A percentile compares a stretch with the other conserved stretches of the same genome.
Evolutionary conservation across 495 filamentous ascomycete species (phyloP).

Genomic region (Cetradonia linearis): DNA sequence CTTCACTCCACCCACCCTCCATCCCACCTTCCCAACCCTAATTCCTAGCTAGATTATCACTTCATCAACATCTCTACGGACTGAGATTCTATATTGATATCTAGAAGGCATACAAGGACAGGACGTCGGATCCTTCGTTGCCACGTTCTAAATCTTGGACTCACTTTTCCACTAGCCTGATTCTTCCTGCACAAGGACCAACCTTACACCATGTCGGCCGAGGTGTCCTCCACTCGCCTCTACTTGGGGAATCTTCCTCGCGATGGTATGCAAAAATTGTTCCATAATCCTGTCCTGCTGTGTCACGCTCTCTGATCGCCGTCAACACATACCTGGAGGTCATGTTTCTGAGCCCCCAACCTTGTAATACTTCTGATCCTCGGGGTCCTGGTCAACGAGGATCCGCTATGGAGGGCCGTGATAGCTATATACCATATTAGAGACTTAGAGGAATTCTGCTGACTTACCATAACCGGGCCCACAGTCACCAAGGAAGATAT

Average conservation of each 20-base stretch:
- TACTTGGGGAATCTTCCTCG: conserved; percentile 97
- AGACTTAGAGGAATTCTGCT: conserved; percentile 25
- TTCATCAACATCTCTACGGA: background rate
- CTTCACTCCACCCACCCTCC: background rate
- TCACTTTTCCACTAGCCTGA: conserved; percentile 4
- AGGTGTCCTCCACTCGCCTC: conserved; percentile 85
- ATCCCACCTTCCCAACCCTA: background rate
- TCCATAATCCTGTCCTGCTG: conserved; percentile 20
- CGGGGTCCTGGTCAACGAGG: conserved; percentile 9
- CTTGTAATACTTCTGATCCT: background rate
- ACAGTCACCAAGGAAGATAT: conserved; percentile 92
- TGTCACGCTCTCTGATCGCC: conserved; percentile 4
- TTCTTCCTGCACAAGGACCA: conserved; percentile 4
- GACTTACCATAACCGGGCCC: conserved; percentile 23
- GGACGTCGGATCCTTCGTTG: background rate
- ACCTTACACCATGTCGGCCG: conserved; percentile 29
- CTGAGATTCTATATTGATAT: background rate
- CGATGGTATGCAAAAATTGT: conserved; percentile 62
- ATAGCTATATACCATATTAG: background rate
- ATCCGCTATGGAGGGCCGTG: conserved; percentile 9
- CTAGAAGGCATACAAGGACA: conserved; percentile 3
- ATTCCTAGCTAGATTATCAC: background rate
- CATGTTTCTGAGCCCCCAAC: conserved; percentile 2
- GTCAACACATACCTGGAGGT: conserved; percentile 8
- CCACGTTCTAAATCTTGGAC: background rate